These are phyloP conservation scores for Colletotrichum tropicicola DNA, from an alignment of 2,329 filamentous ascomycete species.

Conservation along the genomic window DNA sequence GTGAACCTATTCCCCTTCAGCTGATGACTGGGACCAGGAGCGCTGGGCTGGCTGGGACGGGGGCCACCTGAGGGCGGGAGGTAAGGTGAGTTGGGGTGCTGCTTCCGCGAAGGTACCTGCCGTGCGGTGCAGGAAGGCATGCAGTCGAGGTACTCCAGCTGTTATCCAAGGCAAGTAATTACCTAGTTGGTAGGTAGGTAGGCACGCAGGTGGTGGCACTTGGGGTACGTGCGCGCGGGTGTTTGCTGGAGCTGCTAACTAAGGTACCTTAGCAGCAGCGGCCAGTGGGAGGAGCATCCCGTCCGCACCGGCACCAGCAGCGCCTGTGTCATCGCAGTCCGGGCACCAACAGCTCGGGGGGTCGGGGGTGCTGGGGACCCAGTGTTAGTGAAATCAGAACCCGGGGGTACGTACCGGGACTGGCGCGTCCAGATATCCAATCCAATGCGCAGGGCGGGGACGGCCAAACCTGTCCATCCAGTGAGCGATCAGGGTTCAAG, in stretches of 20 bases:
- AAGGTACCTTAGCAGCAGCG: background rate
- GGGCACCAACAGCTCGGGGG: slow-evolving; percentile 5
- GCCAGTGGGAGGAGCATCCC: background rate
- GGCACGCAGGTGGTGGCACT: background rate
- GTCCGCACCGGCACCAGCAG: background rate
- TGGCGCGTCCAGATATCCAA: background rate
- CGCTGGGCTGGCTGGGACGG: slow-evolving; percentile 1
- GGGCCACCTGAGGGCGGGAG: slow-evolving; percentile 5
- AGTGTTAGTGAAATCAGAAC: slow-evolving; percentile 2
- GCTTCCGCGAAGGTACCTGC: background rate
- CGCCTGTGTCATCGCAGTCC: no score
- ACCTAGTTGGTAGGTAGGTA: no score
- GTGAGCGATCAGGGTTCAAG: background rate
- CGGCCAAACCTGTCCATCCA: slow-evolving; percentile 1
- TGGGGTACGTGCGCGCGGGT: slow-evolving; percentile 1
- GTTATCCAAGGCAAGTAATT: no score
- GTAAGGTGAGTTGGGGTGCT: slow-evolving; percentile 21
- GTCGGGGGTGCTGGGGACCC: slow-evolving; percentile 3
- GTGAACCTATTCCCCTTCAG: slow-evolving; percentile 27
- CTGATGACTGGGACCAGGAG: slow-evolving; percentile 28
- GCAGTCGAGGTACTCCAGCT: no score
- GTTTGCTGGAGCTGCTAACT: background rate
- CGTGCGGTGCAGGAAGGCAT: no score
- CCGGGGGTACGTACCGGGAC: slow-evolving; percentile 2
- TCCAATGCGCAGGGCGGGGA: slow-evolving; percentile 1